Evolutionary conservation across 2,329 filamentous ascomycete species (phyloP).

Genomic region (Aspergillus bombycis): DNA sequence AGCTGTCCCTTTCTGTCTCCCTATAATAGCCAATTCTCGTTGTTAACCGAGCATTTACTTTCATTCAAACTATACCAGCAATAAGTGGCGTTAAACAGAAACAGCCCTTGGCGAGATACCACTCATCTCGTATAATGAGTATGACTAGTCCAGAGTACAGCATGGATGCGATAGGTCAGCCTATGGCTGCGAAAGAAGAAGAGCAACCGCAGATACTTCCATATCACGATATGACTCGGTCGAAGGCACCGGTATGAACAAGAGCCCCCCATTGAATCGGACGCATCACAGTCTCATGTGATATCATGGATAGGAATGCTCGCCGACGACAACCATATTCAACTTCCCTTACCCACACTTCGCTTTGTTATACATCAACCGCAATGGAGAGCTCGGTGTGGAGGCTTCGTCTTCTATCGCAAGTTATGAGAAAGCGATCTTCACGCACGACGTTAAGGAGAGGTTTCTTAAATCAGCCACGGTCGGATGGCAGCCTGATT

Average conservation of each 20-base stretch:
- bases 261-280: constrained; percentile 1
- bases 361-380: constrained; percentile 42
- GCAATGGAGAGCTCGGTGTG: constrained; percentile 35
- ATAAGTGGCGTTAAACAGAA: not conserved
- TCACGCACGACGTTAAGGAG: constrained; percentile 40
- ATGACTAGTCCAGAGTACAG: constrained; percentile 20
- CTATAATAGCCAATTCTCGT: not conserved
- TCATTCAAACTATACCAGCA: not conserved
- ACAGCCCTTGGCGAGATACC: not conserved
- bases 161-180: constrained; percentile 22
- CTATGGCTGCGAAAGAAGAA: constrained; percentile 16
- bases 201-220: constrained; percentile 21
- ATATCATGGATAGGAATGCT: constrained; percentile 22
- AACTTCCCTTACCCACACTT: constrained; percentile 38
- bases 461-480: constrained; percentile 36
- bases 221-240: constrained; percentile 25
- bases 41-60: not conserved
- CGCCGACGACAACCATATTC: constrained; percentile 19
- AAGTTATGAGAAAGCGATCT: constrained; percentile 35
- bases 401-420: constrained; percentile 38
- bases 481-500: constrained; percentile 22
- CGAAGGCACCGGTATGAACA: constrained; percentile 24
- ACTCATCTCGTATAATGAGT: not conserved
- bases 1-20: not conserved
- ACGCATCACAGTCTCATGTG: constrained; percentile 14